Conservation (phyloP, 2,329 filamentous ascomycete species). For the Colletotrichum trifolii region DNA sequence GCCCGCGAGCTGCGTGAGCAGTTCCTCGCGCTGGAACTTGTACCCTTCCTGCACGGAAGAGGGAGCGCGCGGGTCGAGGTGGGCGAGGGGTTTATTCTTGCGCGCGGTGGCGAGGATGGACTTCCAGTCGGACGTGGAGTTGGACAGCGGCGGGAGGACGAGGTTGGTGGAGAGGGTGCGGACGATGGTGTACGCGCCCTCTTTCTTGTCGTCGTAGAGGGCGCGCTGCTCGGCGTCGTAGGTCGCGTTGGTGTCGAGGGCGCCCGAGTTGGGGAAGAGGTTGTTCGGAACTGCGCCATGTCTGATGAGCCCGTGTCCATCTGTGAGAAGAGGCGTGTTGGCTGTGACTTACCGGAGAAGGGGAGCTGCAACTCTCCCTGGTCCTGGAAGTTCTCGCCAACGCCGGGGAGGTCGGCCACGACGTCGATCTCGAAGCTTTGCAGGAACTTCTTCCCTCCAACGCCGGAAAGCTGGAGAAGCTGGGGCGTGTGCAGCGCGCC, state of each 20-base stretch:
- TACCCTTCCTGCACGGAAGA: slow-evolving; percentile 51
- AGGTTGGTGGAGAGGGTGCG: slow-evolving; percentile 44
- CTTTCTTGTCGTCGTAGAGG: slow-evolving; percentile 43
- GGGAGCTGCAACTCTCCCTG: slow-evolving; percentile 45
- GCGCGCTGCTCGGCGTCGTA: slow-evolving; percentile 47
- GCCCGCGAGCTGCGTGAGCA: slow-evolving; percentile 44
- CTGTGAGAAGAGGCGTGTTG: neutral
- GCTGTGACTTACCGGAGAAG: slow-evolving; percentile 37
- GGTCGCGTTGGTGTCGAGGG: slow-evolving; percentile 46
- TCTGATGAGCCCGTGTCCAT: neutral
- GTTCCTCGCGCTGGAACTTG: slow-evolving; percentile 46
- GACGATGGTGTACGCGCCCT: slow-evolving; percentile 45
- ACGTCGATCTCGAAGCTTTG: slow-evolving; percentile 50
- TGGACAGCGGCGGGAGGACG: slow-evolving; percentile 46
- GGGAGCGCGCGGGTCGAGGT: slow-evolving; percentile 47
- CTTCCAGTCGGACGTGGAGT: slow-evolving; percentile 44
- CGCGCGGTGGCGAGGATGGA: slow-evolving; percentile 42
- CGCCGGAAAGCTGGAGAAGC: slow-evolving; percentile 60
- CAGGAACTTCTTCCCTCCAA: slow-evolving; percentile 53
- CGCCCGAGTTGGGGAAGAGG: slow-evolving; percentile 42
- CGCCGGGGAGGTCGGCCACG: slow-evolving; percentile 57
- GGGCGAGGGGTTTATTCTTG: slow-evolving; percentile 42
- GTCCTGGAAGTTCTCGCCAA: slow-evolving; percentile 60
- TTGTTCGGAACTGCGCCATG: slow-evolving; percentile 39
- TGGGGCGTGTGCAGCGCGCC: slow-evolving; percentile 54